Evolutionary conservation across 495 filamentous ascomycete genomes (phyloP).

Genomic region (Penicillium robsamsonii): DNA sequence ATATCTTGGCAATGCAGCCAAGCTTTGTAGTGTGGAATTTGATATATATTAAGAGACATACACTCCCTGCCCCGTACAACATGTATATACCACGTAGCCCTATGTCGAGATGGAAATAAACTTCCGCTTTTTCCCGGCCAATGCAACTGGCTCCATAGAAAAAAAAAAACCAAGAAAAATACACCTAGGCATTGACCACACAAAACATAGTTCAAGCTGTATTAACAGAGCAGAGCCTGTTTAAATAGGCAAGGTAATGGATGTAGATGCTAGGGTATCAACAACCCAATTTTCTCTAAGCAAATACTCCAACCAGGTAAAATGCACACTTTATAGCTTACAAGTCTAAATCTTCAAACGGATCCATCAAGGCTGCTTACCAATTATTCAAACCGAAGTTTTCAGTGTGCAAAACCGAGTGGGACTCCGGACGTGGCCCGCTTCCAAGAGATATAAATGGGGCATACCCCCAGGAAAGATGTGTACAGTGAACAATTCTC

Average conservation of each 20-base stretch:
- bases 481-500: background rate
- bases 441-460: slow-evolving; percentile 18
- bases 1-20: slow-evolving; percentile 3
- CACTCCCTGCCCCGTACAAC: too few species aligned
- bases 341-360: background rate
- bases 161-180: background rate
- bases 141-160: background rate
- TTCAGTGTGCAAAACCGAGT: slow-evolving; percentile 6
- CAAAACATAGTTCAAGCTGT: background rate
- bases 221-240: background rate
- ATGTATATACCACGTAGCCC: background rate
- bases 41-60: too few species aligned
- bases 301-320: background rate
- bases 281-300: background rate
- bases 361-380: slow-evolving; percentile 14
- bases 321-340: background rate
- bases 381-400: slow-evolving; percentile 20
- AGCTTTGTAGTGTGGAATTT: background rate
- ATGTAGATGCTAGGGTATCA: background rate
- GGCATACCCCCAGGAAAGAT: slow-evolving; percentile 6
- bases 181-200: background rate
- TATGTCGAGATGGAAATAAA: background rate
- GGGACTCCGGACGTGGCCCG: slow-evolving; percentile 1
- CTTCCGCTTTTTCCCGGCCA: background rate
- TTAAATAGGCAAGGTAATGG: background rate